Evolutionary conservation across 768 basidiomycete species (phyloP).

Genomic region (Clitopilus passeckerianus): DNA sequence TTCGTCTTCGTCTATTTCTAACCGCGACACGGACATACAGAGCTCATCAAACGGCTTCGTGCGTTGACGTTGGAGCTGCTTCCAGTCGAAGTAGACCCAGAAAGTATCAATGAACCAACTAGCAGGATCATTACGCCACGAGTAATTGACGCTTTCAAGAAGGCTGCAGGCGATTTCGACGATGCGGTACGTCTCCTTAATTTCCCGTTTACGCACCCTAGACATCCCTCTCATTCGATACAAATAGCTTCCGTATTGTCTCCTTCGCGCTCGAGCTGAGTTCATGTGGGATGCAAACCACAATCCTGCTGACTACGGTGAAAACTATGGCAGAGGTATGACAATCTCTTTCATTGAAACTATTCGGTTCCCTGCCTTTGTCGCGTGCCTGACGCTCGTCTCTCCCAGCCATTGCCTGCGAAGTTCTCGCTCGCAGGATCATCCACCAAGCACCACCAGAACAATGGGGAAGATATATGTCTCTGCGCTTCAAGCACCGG

Average conservation of each 20-base stretch:
- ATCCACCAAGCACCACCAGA: conserved; percentile 67
- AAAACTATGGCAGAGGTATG: conserved; percentile 77
- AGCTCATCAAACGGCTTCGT: conserved; percentile 76
- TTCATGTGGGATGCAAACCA: conserved; percentile 81
- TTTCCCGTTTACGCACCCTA: background rate
- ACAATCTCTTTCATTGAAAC: background rate
- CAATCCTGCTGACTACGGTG: conserved; percentile 82
- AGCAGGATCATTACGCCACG: conserved; percentile 79
- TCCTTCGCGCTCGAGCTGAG: conserved; percentile 70
- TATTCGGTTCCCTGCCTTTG: background rate
- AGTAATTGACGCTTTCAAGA: conserved; percentile 71
- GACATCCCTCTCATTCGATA: background rate
- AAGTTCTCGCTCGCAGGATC: conserved; percentile 77
- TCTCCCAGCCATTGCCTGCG: conserved; percentile 69
- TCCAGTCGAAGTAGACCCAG: conserved; percentile 73
- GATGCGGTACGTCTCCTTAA: conserved; percentile 65
- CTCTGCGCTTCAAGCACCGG: conserved; percentile 66
- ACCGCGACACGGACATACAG: conserved; percentile 30
- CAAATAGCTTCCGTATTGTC: conserved; percentile 71
- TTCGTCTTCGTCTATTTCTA: background rate
- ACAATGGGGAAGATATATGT: conserved; percentile 65
- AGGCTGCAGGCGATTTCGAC: conserved; percentile 82
- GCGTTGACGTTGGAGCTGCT: conserved; percentile 71
- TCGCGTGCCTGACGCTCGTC: conserved; percentile 1
- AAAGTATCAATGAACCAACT: conserved; percentile 66